Conservation (phyloP, 2,329 filamentous ascomycete species). For the Bipolaris cookei region DNA sequence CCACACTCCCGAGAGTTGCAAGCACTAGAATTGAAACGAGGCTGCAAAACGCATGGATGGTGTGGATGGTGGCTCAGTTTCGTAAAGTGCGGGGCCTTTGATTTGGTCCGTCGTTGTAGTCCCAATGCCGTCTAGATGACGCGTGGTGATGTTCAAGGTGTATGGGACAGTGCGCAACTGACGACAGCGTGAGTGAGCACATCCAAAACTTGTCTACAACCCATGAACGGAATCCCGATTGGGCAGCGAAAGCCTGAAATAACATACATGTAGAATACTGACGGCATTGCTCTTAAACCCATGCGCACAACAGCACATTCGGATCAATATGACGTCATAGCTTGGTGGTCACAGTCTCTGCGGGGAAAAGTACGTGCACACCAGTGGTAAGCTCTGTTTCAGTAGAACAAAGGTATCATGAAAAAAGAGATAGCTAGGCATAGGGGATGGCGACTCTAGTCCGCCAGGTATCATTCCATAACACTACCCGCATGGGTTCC, state of each 20-base stretch:
- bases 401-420: slow-evolving; percentile 8
- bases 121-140: background rate
- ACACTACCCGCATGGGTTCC: slow-evolving; percentile 31
- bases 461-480: slow-evolving; percentile 50
- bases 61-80: background rate
- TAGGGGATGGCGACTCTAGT: slow-evolving; percentile 37
- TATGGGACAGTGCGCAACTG: background rate
- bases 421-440: slow-evolving; percentile 23
- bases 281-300: background rate
- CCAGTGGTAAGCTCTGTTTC: background rate
- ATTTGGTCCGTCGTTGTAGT: background rate
- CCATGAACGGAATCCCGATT: background rate
- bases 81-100: background rate
- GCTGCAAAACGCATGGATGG: background rate
- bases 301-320: background rate
- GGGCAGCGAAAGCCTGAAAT: background rate
- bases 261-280: background rate
- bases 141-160: background rate
- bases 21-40: background rate
- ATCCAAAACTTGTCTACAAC: slow-evolving; percentile 10
- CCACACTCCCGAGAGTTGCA: background rate
- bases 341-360: background rate
- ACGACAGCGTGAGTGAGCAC: slow-evolving; percentile 2
- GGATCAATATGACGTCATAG: slow-evolving; percentile 6
- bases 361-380: background rate